Base-by-base conservation (phyloP, 1,139 yeast genomes). In the Taphrina flavorubra region DNA sequence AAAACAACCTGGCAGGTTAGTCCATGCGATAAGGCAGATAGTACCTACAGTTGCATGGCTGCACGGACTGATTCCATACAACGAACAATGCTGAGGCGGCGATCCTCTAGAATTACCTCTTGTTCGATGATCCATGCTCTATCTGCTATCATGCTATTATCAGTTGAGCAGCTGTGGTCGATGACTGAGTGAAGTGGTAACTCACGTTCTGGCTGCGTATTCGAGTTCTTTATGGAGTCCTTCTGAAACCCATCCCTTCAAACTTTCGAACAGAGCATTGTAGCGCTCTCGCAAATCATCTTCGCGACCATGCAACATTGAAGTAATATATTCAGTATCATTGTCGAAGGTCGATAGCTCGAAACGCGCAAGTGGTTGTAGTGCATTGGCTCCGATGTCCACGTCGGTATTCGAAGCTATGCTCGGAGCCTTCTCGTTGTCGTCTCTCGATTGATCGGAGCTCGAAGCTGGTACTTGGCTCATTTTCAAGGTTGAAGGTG, bases 11-110 rank as follows among this genome's bases (percentile, higher is more conserved):
- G 36, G 36, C 18, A 31, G 2, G n/a, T 49, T n/a, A 49, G 53
- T 11, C 11, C 36, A 11, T 49, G n/a, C 53, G 31, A 34, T n/a
- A 49, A 20, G 36, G 34, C n/a, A n/a, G 11, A 25, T 25, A 25
- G 53, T 49, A 18, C 58, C n/a, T 44, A 58, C 62, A 42, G 14
- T 39, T 58, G 62, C 42, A 58, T 44, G 6, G 62, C 62, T 11
- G 39, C 42, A 20, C 42, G 31, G 14, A 58, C 44, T 14, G 53
- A 42, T 25, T 44, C 39, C 53, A 58, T 58, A 40, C 62, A 58
- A 7, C 16, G 51, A n/a, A 58, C 62, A 13, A 58, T 58, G 42
- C 31, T 58, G 51, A 44, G 31, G 20, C 62, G 62, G 10, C 53
- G 53, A 10, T 42, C 62, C n/a, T 58, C 62, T 13, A 58, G n/a